Evolutionary conservation across 116 monocot species (phyloP), one percentile per base, ranked within the genome.

Genomic region (Phalaenopsis hybrid): DNA sequence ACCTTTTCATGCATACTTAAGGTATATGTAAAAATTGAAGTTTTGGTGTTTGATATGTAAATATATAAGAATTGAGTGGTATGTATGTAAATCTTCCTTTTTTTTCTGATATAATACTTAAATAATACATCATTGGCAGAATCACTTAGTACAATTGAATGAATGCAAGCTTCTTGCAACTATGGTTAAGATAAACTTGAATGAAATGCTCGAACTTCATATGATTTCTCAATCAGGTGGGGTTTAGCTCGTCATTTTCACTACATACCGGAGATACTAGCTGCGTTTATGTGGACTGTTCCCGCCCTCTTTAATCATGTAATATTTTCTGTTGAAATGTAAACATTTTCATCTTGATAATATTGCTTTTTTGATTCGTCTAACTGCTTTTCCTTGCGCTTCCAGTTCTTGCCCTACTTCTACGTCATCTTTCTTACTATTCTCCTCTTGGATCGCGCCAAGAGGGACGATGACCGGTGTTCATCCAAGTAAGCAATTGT

Each of bases 181-280:
- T 17, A 16, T 18, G 37, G 37, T 74, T 75, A n/a, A 44, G 13
- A 10, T 70, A 28, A 31, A 6, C 11, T 10, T 11, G 33, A 70
- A 2, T 34, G 34, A 70, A 34, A 70, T 70, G 8, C 23, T n/a
- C 44, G 18, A 44, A 43, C 6, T 20, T 45, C 75, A 5, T 5
- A 75, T 18, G 0, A 44, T 84, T 23, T 41, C 83, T 69, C 77
- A 0, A 41, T 69, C 80, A 99, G 99, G 99, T 99, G 99, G 99
- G 95, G 99, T 34, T 81, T 99, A 55, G 79, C 99, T 74, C 93
- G 99, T 68, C 99, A 99, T 65, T 99, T 99, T 84, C 99, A 99
- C 75, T 99, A 99, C 84, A 88, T 88, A 13, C 99, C 99, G 37
- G 99, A 99, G 79, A 99, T 99, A 82, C 81, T 76, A 74, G 90